Base-by-base conservation (phyloP, 345 rosid species). In the Salix viminalis region DNA sequence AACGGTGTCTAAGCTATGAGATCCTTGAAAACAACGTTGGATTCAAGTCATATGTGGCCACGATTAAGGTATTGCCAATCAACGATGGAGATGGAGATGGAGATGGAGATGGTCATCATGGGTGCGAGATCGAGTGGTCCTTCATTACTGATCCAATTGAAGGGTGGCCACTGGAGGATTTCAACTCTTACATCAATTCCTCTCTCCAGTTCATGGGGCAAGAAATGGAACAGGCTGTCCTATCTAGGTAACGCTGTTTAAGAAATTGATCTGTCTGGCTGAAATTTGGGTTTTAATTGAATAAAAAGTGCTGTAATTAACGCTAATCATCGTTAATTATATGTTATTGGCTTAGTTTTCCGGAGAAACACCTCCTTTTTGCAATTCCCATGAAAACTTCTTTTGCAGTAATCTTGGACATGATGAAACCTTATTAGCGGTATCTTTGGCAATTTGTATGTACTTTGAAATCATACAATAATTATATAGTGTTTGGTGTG, bases 1-100 rank as follows among this genome's bases (percentile, higher is more conserved):
- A 73, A 23, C 48, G 56, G 54, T 39, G 76, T 61, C n/a, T 60
- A 41, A 62, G 56, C 56, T 73, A 73, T 8, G 58, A 60, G 56
- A 62, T 93, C 12, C 12, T 70, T 4, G 94, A 93, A 41, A 91
- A 84, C 70, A 91, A 84, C 65, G 21, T 81, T 6, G 97, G 95
- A 52, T 84, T 91, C 28, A 79, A 79, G 39, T 68, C 80, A 16
- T 90, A 88, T 69, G 77, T 79, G 71, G 88, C 91, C 6, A 87
- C 90, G 7, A 36, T 85, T 34, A 81, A 77, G 69, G 89, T 86
- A 11, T 62, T 71, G 52, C 83, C 84, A 0, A 21, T 46, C 23
- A 13, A 6, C 21, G 21, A 24, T 12, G 30, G 61, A 28, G 44
- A 68, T 39, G 88, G 73, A 11, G 44, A 68, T 39, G 88, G 73